These are phyloP conservation scores for Penicillium silybi DNA, from an alignment of 495 filamentous ascomycete species.

Conservation along the genomic window DNA sequence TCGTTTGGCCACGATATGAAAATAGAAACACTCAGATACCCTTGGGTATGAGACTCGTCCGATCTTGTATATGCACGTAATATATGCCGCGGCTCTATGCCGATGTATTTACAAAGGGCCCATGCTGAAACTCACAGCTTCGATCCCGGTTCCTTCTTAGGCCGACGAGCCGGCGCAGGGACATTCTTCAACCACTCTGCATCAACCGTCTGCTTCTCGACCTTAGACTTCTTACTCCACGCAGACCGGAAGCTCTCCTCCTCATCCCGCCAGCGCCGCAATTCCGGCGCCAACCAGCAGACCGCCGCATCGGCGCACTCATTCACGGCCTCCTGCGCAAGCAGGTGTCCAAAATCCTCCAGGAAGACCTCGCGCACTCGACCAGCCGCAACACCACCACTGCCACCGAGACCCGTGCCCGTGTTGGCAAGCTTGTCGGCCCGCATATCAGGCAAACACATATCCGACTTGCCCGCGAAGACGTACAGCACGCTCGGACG, in stretches of 20 bases:
- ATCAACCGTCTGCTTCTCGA: slow-evolving; percentile 57
- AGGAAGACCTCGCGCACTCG: slow-evolving; percentile 67
- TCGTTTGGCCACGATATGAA: background rate
- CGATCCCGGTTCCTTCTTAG: slow-evolving; percentile 29
- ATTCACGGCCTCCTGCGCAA: slow-evolving; percentile 75
- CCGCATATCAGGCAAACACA: slow-evolving; percentile 52
- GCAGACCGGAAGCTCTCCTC: slow-evolving; percentile 55
- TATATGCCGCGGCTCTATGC: background rate
- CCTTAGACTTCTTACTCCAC: slow-evolving; percentile 45
- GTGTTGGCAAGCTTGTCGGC: slow-evolving; percentile 44
- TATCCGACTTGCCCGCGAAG: slow-evolving; percentile 62
- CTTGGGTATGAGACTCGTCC: background rate
- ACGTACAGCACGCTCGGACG: slow-evolving; percentile 81
- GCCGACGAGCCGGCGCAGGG: slow-evolving; percentile 35
- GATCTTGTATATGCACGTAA: background rate
- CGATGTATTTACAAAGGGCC: slow-evolving; percentile 11
- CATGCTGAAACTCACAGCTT: slow-evolving; percentile 29
- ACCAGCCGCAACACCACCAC: slow-evolving; percentile 52
- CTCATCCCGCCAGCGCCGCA: slow-evolving; percentile 60
- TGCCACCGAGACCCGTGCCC: slow-evolving; percentile 46
- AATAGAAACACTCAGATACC: background rate
- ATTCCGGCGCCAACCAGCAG: slow-evolving; percentile 58
- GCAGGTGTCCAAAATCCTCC: slow-evolving; percentile 68
- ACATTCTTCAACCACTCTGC: slow-evolving; percentile 53
- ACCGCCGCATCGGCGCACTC: slow-evolving; percentile 60